Percentiles rank a stretch among this genome's conserved stretches.
Conservation (phyloP, 805 yeast genomes). For the Sugiyamaella lignohabitans region DNA sequence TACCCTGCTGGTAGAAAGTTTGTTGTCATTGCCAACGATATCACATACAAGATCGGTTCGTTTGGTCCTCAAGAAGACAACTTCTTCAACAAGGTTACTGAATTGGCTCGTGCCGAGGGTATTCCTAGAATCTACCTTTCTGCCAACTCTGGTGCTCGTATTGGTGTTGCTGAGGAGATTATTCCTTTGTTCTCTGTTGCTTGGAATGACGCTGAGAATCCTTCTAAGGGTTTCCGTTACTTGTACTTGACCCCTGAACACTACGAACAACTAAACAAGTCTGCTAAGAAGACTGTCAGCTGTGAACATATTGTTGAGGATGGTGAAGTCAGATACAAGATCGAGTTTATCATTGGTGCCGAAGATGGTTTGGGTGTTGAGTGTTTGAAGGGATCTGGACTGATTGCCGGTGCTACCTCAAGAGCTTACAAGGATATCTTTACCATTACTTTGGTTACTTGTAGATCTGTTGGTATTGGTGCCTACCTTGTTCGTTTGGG, state of each 20-base stretch:
- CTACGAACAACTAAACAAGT: constrained; percentile 44
- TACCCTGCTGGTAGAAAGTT: constrained; percentile 95
- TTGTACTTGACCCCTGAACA: constrained; percentile 70
- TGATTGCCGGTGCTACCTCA: constrained; percentile 98
- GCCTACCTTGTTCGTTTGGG: constrained; percentile 97
- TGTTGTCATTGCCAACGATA: constrained; percentile 91
- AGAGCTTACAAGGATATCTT: constrained; percentile 96
- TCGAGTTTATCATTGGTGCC: constrained; percentile 82
- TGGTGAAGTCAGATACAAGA: constrained; percentile 77
- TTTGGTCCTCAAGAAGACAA: constrained; percentile 95
- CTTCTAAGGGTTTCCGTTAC: constrained; percentile 84
- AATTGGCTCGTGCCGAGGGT: constrained; percentile 81
- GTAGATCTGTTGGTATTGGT: constrained; percentile 99
- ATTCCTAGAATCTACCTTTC: constrained; percentile 93
- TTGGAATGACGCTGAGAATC: constrained; percentile 76
- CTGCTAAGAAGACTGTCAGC: constrained; percentile 44
- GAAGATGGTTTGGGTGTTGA: constrained; percentile 98
- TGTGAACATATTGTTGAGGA: constrained; percentile 77
- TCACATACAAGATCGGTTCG: constrained; percentile 96
- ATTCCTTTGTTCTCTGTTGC: constrained; percentile 84
- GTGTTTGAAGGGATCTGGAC: constrained; percentile 95
- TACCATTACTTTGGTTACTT: constrained; percentile 97
- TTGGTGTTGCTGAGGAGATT: constrained; percentile 95
- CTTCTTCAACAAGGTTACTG: constrained; percentile 88
- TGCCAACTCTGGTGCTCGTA: constrained; percentile 99